Evolutionary conservation across 306 rosid genomes (phyloP), one percentile per base, ranked within the genome.

Genomic region (Spatholobus suberectus): DNA sequence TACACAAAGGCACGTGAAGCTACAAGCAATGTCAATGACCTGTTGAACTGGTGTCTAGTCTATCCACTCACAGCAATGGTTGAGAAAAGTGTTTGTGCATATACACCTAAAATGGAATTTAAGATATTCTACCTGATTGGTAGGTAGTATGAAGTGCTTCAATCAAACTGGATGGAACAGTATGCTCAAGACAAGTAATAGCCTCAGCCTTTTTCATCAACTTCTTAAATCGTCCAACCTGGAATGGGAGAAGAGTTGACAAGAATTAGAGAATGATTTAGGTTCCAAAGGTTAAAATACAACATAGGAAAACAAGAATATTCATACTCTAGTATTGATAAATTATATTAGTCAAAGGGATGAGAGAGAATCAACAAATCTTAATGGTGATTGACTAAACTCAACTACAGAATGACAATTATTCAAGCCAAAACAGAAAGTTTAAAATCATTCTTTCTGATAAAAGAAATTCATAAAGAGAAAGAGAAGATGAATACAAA

Each of bases 171-270:
- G 94, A 78, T 76, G 98, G 90, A 70, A 94, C n/a, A 44, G 82
- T 8, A 76, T 92, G 88, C 40, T 69, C 86, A 11, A 57, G 75
- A 77, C 89, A 94, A 82, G 92, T 85, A 78, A 87, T 86, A 57
- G 83, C 91, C 63, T 92, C 98, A 65, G 97, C 97, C 88, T 96
- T 94, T 61, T 52, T 90, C 84, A 96, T 88, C 84, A 92, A 82
- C 87, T 86, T 92, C 89, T 92, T 90, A 83, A 96, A 96, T 82
- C 85, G 92, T 75, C 90, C 86, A 77, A 87, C 90, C 99, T 96
- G 92, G 79, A 67, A 69, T 41, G 13, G 71, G 58, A 79, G 34
- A 82, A 32, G 85, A 62, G 69, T 76, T 21, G 15, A 75, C 61
- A 35, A 41, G n/a, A n/a, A n/a, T n/a, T n/a, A n/a, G n/a, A 70